Conservation (phyloP, 2,329 filamentous ascomycete species). For the Colletotrichum gigasporum region DNA sequence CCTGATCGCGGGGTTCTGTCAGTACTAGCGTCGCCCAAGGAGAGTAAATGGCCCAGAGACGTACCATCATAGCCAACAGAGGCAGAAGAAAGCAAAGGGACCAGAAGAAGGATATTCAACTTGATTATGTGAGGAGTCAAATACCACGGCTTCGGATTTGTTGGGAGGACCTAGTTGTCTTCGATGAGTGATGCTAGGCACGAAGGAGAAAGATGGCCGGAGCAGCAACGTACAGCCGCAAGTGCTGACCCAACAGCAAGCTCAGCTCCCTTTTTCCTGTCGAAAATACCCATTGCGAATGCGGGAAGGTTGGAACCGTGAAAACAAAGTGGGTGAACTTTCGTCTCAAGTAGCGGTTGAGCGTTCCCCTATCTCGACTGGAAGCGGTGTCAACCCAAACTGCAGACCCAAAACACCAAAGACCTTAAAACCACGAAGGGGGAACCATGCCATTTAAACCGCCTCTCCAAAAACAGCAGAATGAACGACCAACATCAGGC, state of each 20-base stretch:
- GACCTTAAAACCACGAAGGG: background rate
- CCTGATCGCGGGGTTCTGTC: no score
- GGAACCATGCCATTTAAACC: background rate
- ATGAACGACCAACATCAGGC: background rate
- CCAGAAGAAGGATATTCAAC: constrained; percentile 52
- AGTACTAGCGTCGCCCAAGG: fast-evolving
- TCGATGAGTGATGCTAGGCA: background rate
- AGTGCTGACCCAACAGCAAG: constrained; percentile 9
- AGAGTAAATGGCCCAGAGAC: background rate
- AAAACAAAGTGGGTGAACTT: no score
- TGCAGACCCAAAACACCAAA: no score
- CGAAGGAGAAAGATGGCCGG: no score
- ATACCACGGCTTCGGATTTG: constrained; percentile 53
- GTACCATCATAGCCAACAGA: constrained; percentile 51
- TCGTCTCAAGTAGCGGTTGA: no score
- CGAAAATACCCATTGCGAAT: background rate
- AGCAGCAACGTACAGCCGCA: background rate
- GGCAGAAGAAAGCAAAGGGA: constrained; percentile 52
- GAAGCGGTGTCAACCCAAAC: no score
- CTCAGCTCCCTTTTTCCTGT: background rate
- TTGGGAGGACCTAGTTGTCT: constrained; percentile 45
- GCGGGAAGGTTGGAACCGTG: no score
- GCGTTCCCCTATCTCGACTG: background rate
- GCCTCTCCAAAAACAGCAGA: background rate
- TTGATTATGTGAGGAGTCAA: constrained; percentile 49